Conservation (phyloP, 2,329 filamentous ascomycete genomes). For the Hymenoscyphus albidus region DNA sequence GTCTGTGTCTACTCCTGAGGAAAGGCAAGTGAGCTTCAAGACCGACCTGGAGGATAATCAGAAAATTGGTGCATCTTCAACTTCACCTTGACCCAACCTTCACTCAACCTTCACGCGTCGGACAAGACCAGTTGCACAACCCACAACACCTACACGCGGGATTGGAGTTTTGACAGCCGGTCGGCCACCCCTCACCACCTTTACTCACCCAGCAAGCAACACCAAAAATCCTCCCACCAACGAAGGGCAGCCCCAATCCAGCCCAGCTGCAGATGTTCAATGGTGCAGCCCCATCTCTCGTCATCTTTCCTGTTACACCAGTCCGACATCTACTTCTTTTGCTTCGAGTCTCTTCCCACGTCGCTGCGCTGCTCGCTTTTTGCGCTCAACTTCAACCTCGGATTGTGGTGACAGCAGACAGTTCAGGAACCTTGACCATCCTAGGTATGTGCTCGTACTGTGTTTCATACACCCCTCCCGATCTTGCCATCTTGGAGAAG, state of each 20-base stretch:
- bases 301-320: conserved; percentile 1
- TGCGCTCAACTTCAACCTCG: background rate
- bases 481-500: no score
- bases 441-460: background rate
- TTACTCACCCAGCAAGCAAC: background rate
- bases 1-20: no score
- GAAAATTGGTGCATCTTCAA: no score
- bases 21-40: no score
- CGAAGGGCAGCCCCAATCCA: background rate
- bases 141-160: background rate
- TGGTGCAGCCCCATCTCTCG: conserved; percentile 2
- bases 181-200: background rate
- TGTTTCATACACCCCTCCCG: background rate
- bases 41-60: no score
- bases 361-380: background rate
- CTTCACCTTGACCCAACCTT: no score
- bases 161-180: background rate
- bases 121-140: background rate
- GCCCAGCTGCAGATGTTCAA: background rate
- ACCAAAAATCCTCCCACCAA: background rate
- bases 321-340: background rate
- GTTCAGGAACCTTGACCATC: background rate
- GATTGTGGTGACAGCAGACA: background rate
- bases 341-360: background rate
- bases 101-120: background rate